These are phyloP conservation scores for Priceomyces medius DNA, from an alignment of 805 yeast genomes.

Conservation along the genomic window DNA sequence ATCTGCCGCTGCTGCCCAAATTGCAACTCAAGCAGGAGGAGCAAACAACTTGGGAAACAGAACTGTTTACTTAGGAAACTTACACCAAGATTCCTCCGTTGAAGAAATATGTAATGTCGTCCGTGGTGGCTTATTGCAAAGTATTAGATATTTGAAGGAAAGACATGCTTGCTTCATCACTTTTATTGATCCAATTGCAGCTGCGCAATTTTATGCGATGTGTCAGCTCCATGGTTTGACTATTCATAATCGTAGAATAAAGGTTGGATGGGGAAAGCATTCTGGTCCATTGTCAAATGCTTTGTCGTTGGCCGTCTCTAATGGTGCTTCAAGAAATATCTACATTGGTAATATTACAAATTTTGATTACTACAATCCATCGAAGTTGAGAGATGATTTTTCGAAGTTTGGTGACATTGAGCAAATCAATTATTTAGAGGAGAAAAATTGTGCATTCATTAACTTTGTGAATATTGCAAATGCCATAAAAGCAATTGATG, in stretches of 20 bases:
- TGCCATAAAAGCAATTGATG: conserved; percentile 91
- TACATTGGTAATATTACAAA: conserved; percentile 72
- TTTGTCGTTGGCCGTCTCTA: conserved; percentile 81
- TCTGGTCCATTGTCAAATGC: conserved; percentile 90
- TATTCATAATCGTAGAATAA: conserved; percentile 80
- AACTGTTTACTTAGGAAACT: conserved; percentile 86
- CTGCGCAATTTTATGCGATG: conserved; percentile 96
- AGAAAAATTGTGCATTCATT: conserved; percentile 85
- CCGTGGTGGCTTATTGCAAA: conserved; percentile 89
- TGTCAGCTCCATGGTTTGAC: conserved; percentile 86
- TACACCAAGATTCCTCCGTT: conserved; percentile 82
- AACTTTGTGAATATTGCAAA: conserved; percentile 88
- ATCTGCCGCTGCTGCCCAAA: conserved; percentile 96
- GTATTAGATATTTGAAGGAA: conserved; percentile 75
- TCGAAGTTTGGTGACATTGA: conserved; percentile 89
- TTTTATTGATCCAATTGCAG: conserved; percentile 94
- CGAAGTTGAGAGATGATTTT: conserved; percentile 69
- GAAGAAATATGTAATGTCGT: conserved; percentile 96
- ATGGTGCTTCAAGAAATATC: conserved; percentile 92
- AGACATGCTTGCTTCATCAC: conserved; percentile 93
- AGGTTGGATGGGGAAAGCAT: conserved; percentile 98
- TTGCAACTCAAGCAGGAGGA: conserved; percentile 93
- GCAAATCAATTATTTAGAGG: conserved; percentile 83
- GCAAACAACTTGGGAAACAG: conserved; percentile 89
- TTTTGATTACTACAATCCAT: conserved; percentile 51